Evolutionary conservation across 306 rosid genomes (phyloP), one percentile per base, ranked within the genome.

Genomic region (Dalbergia oliveri): DNA sequence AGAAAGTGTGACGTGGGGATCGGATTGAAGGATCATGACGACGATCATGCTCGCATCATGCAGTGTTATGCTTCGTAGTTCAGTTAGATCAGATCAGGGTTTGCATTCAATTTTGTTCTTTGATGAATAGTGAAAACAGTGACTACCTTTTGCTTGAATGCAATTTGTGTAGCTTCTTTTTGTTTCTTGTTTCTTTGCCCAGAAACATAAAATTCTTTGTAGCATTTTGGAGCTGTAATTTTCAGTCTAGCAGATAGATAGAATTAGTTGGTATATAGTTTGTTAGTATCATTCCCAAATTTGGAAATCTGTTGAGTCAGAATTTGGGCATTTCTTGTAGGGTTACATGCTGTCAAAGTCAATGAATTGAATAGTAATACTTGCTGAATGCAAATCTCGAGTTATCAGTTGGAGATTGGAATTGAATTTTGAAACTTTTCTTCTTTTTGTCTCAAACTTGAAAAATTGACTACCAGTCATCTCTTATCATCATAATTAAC

Each of bases 41-140:
- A 15, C 26, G 35, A 54, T 66, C 18, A 10, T 18, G 16, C 4
- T 18, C 23, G 4, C 12, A 54, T 26, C 9, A 54, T 75, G 79
- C 72, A 79, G 21, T 79, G 86, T 71, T 14, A 64, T 79, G 76
- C 73, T 54, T 54, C 60, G 9, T 54, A 54, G 60, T 4, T 47
- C 15, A 44, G n/a, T n/a, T n/a, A n/a, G 12, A 10, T 44, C 50
- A 8, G 10, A 44, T 44, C 50, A 44, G 12, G 9, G 13, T 44
- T 10, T 47, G 53, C 53, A 10, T 47, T 47, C 53, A 12, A 47
- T 47, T 64, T 35, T 35, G 21, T 64, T 14, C 12, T 64, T 14
- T 6, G 11, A 33, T 5, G 18, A 31, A 18, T 43, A 43, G 49
- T 77, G 57, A 19, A 50, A 63, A 16, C 16, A 13, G 3, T 13